Conservation (phyloP, 106 monocot species). For the Dendrobium officinale region DNA sequence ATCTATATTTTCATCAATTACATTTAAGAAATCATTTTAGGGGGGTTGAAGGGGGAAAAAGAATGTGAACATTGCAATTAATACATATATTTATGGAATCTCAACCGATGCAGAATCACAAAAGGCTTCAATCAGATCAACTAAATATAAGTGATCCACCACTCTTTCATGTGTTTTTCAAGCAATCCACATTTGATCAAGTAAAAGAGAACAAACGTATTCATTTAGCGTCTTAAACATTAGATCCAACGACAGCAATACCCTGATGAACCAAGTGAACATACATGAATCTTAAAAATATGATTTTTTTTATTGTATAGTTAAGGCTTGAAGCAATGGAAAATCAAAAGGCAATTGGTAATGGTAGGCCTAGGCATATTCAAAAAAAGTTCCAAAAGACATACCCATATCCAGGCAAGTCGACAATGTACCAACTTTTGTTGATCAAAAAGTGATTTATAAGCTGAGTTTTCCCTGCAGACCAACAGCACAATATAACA, state of each 20-base stretch:
- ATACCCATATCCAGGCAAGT: conserved; percentile 97
- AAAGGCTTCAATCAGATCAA: not conserved
- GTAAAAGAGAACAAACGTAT: not conserved
- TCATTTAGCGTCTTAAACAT: not conserved
- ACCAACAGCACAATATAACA: not conserved
- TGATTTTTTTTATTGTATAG: not conserved
- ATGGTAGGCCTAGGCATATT: not conserved
- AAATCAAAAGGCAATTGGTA: not conserved
- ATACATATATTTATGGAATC: no score
- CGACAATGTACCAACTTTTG: conserved; percentile 96
- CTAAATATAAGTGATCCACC: not conserved
- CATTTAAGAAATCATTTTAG: no score
- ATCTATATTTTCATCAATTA: no score
- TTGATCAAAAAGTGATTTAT: conserved; percentile 97
- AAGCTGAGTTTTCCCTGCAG: conserved; percentile 86
- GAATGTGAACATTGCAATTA: no score
- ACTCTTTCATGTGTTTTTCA: not conserved
- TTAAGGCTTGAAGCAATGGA: not conserved
- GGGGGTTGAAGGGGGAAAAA: no score
- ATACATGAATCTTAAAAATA: not conserved
- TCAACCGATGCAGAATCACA: not conserved
- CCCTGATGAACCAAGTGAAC: not conserved
- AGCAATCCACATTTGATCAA: not conserved
- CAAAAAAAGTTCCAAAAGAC: conserved; percentile 8
- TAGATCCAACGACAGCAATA: not conserved